Evolutionary conservation across 257 asterid genomes (phyloP).

Genomic region (Coffea canephora): DNA sequence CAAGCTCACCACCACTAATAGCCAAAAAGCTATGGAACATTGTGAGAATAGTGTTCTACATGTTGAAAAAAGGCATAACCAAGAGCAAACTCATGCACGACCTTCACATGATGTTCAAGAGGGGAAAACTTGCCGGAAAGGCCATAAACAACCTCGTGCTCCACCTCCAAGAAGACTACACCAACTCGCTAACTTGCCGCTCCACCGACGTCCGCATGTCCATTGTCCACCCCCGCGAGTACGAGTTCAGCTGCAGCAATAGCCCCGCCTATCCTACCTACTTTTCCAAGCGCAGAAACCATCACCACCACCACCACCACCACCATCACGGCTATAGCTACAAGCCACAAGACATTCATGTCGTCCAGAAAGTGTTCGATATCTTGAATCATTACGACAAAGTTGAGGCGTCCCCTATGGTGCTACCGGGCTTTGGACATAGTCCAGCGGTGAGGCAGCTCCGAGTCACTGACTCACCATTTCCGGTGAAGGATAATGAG

Average conservation of each 20-base stretch:
- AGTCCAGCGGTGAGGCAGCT: conserved; percentile 44
- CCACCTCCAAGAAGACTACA: conserved; percentile 23
- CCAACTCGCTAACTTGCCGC: conserved; percentile 27
- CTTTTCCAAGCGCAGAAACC: conserved; percentile 23
- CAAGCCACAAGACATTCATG: conserved; percentile 9
- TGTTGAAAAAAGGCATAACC: conserved; percentile 40
- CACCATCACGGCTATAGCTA: not conserved
- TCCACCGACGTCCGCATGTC: conserved; percentile 30
- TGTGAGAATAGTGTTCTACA: conserved; percentile 26
- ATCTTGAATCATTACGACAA: conserved; percentile 16
- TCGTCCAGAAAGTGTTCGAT: conserved; percentile 23
- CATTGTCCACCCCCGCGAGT: conserved; percentile 30
- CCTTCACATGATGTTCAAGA: conserved; percentile 23
- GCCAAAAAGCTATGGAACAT: conserved; percentile 33
- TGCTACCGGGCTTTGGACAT: conserved; percentile 39
- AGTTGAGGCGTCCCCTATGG: conserved; percentile 19
- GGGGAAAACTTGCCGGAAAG: conserved; percentile 35
- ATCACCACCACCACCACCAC: conserved; percentile 7
- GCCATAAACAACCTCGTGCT: conserved; percentile 35
- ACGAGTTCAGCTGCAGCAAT: conserved; percentile 50
- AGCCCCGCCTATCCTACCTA: conserved; percentile 22
- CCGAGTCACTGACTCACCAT: conserved; percentile 48
- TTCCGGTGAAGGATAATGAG: conserved; percentile 33
- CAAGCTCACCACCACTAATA: conserved; percentile 12
- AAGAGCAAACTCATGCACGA: conserved; percentile 31